A percentile compares a stretch with the other conserved stretches of the same genome.
These are phyloP conservation scores for Calocybe indica DNA, from an alignment of 768 basidiomycete species.

Conservation along the genomic window DNA sequence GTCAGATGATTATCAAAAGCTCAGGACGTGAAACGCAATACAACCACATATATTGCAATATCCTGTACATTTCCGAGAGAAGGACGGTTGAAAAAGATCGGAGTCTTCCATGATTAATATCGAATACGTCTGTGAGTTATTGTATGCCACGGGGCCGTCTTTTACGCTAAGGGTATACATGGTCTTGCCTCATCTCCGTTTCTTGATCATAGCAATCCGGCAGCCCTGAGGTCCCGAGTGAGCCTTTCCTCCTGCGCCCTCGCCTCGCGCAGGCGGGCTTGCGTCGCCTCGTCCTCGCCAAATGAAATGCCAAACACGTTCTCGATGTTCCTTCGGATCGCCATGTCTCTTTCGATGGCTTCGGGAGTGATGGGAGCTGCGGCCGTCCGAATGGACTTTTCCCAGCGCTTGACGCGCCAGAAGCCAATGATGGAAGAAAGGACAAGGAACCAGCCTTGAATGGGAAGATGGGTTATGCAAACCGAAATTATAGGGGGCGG, in stretches of 20 bases:
- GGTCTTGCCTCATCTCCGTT: not conserved
- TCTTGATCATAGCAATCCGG: slow-evolving; percentile 40
- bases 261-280: slow-evolving; percentile 19
- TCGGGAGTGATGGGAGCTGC: slow-evolving; percentile 33
- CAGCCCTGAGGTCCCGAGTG: slow-evolving; percentile 42
- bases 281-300: slow-evolving; percentile 15
- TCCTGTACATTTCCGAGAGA: no score
- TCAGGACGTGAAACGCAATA: no score
- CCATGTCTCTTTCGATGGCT: slow-evolving; percentile 45
- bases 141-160: no score
- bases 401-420: slow-evolving; percentile 85
- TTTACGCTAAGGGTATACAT: no score
- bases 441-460: slow-evolving; percentile 83
- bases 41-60: no score
- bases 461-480: not conserved
- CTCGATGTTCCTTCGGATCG: slow-evolving; percentile 45
- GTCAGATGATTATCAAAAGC: no score
- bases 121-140: no score
- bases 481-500: not conserved
- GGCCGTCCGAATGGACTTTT: slow-evolving; percentile 53
- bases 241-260: slow-evolving; percentile 38
- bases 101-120: no score
- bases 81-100: no score
- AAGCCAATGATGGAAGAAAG: slow-evolving; percentile 78
- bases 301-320: slow-evolving; percentile 44